Evolutionary conservation across 202 grass and related monocot genomes (phyloP).

Genomic region (Cymbopogon flexuosus): DNA sequence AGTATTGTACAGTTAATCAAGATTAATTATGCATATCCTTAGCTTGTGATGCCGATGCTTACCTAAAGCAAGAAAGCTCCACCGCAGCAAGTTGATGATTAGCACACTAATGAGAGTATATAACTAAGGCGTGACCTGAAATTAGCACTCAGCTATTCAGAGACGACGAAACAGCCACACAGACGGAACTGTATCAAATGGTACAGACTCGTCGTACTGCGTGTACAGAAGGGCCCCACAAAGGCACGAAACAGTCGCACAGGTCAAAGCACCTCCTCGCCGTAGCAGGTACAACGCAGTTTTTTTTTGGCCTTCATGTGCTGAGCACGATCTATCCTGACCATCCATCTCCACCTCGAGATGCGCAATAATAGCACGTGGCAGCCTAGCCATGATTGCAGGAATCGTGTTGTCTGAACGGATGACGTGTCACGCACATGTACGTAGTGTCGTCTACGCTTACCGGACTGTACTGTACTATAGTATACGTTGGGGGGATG

Average conservation of each 20-base stretch:
- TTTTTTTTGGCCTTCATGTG: too few relatives aligned
- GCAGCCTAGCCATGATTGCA: background rate
- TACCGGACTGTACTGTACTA: too few relatives aligned
- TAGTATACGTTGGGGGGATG: background rate
- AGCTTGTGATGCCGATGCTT: constrained; percentile 2
- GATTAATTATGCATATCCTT: background rate
- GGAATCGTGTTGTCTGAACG: background rate
- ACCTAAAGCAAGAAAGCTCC: constrained; percentile 20
- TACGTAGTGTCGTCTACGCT: background rate
- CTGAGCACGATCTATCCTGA: too few relatives aligned
- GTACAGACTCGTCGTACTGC: too few relatives aligned
- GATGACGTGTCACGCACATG: background rate
- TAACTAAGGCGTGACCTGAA: constrained; percentile 3
- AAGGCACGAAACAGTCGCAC: background rate
- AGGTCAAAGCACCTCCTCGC: background rate
- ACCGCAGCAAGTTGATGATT: background rate
- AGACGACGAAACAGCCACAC: background rate
- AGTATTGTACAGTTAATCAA: background rate
- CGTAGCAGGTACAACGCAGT: background rate
- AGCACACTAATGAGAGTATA: background rate
- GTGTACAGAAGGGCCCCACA: background rate
- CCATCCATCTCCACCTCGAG: too few relatives aligned
- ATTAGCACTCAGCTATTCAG: background rate
- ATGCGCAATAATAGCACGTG: background rate
- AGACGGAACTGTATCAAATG: background rate